Base-by-base conservation (phyloP, 2,329 filamentous ascomycete genomes). In the Dryadomyces quercus-mongolicae region DNA sequence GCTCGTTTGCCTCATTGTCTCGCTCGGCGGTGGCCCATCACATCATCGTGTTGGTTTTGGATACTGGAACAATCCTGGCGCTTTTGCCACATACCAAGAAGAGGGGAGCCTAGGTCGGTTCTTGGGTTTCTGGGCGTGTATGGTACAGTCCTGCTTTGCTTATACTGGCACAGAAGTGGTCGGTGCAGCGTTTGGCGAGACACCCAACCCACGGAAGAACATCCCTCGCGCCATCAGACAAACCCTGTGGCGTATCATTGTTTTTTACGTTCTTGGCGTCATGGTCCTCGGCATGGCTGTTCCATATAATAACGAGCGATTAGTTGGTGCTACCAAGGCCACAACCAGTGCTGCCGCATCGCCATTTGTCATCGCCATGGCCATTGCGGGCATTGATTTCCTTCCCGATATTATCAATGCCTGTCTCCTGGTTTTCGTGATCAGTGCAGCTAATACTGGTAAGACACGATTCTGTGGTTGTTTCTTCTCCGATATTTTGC, bases 231-330 rank as follows among this genome's bases (percentile, higher is more conserved):
- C 82, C 34, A 82, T 85, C 67, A 82, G 78, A 61, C 72, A 85
- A 55, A 86, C 81, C 43, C 82, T 86, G 65, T 81, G 76, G 67
- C 81, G 83, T 22, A 86, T 86, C 62, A 64, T 83, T 57, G 72
- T 85, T 66, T 86, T 86, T 70, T 86, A 86, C 67, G 71, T 82
- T 54, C 65, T 81, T 25, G 80, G 76, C 5, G 81, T 86, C 15
- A 69, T 86, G 48, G 73, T 86, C 42, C 68, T 86, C 5, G 82
- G 83, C 56, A 84, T 84, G 72, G 71, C 83, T 13, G 78, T 86
- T 1, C 80, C 81, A 0, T 86, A 83, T 69, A 69, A 85, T 66
- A 64, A 64, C 50, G 20, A 56, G 0, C 22, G 60, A n/a, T 67
- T 78, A 7, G 68, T 68, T 9, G 74, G 75, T 48, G 65, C 68